Conservation (phyloP, 1,284 basidiomycete genomes). For the Apiotrichum gamsii region DNA sequence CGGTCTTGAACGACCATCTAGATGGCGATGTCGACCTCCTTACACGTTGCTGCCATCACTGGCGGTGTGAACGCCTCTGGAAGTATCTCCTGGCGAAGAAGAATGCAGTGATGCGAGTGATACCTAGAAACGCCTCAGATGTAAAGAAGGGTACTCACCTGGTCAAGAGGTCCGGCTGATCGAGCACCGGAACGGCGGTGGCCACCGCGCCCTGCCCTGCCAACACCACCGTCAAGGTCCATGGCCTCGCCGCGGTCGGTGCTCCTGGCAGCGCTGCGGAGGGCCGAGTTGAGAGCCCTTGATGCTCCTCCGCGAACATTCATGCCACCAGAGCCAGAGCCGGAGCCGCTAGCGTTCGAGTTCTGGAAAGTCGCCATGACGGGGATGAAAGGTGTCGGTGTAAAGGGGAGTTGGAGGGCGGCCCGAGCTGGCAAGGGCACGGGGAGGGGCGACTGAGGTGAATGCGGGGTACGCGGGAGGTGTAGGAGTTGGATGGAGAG, state of each 20-base stretch:
- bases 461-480: background rate
- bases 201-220: conserved; percentile 18
- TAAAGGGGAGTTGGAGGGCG: background rate
- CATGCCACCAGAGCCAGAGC: conserved; percentile 3
- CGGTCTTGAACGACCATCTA: no score
- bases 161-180: conserved; percentile 31
- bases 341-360: background rate
- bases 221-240: conserved; percentile 33
- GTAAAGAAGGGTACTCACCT: conserved; percentile 21
- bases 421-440: no score
- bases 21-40: no score
- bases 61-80: no score
- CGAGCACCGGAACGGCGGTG: conserved; percentile 14
- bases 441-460: background rate
- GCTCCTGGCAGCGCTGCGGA: conserved; percentile 33
- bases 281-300: conserved; percentile 16
- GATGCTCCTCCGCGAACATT: conserved; percentile 5
- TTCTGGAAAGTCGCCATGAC: background rate
- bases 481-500: background rate
- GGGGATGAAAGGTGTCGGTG: background rate
- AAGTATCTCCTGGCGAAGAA: no score
- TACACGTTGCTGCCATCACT: no score
- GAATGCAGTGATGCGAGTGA: no score
- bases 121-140: no score
- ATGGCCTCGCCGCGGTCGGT: conserved; percentile 21